These are phyloP conservation scores for Dichomitus squalens DNA, from an alignment of 1,284 basidiomycete species.

Conservation along the genomic window DNA sequence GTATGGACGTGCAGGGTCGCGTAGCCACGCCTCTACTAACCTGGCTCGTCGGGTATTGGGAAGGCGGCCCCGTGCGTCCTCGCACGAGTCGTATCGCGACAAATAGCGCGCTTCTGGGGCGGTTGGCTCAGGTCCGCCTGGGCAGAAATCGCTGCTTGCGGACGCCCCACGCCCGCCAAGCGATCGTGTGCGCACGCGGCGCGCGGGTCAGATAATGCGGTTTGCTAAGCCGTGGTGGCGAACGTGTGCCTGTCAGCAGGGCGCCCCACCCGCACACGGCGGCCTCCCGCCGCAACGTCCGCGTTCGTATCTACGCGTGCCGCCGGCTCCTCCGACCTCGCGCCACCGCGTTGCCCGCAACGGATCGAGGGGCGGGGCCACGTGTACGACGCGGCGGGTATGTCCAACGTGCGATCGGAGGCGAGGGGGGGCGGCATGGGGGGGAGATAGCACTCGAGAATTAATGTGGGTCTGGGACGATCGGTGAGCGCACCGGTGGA, in stretches of 20 bases:
- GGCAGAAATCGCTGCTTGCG: no score
- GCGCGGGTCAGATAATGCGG: not conserved
- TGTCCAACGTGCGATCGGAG: not conserved
- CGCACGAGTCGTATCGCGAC: no score
- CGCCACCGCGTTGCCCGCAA: not conserved
- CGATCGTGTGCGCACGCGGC: not conserved
- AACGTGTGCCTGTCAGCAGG: slow-evolving; percentile 16
- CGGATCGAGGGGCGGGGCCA: not conserved
- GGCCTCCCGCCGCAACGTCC: not conserved
- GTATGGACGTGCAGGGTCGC: slow-evolving; percentile 3
- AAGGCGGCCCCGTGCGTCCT: no score
- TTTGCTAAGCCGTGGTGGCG: slow-evolving; percentile 12
- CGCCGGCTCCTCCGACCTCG: no score
- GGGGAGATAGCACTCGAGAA: not conserved
- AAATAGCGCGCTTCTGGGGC: no score
- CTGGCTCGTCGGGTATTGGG: no score
- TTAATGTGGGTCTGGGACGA: not conserved
- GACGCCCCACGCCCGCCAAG: slow-evolving; percentile 4
- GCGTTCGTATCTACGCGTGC: no score
- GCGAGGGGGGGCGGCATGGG: not conserved
- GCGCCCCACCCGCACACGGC: not conserved
- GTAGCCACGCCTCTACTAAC: slow-evolving; percentile 19
- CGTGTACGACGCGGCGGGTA: no score
- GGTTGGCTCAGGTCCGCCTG: no score
- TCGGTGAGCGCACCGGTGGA: not conserved